phyloP scores from a whole-genome alignment of 139 green algal genomes.

The Pleodorina starrii region DNA sequence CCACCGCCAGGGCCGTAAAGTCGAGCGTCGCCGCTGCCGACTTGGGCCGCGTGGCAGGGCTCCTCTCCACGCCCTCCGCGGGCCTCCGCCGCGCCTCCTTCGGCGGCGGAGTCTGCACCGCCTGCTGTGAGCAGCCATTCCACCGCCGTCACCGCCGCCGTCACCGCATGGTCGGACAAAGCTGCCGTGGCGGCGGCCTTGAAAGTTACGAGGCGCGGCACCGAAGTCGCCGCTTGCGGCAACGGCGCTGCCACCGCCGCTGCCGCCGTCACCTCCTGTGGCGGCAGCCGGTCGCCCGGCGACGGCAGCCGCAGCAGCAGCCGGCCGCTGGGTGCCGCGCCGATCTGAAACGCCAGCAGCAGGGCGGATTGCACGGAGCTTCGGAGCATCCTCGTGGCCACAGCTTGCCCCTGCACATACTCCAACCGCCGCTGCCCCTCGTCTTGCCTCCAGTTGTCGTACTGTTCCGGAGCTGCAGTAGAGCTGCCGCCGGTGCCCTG shows the following conservation, averaged over 20 bases:
- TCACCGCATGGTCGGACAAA: background rate
- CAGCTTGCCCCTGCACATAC: no score
- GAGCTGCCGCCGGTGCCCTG: background rate
- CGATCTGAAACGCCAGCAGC: slow-evolving; percentile 9
- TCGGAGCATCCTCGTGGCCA: background rate
- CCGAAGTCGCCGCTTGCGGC: no score
- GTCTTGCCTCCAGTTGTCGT: background rate
- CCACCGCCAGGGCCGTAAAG: no score
- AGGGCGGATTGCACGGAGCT: background rate
- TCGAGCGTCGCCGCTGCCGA: no score
- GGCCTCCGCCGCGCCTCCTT: no score
- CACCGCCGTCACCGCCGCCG: background rate
- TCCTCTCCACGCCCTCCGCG: no score
- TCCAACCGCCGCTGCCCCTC: no score
- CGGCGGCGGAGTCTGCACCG: no score
- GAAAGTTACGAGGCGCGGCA: no score
- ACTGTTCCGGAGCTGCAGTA: background rate
- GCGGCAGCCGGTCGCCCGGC: background rate
- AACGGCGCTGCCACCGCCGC: background rate
- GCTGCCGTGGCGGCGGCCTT: no score
- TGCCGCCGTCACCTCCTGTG: background rate
- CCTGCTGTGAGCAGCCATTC: no score
- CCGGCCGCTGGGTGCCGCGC: background rate
- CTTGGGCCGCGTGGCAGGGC: no score
- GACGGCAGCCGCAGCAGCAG: slow-evolving; percentile 15